Evolutionary conservation across 495 filamentous ascomycete species (phyloP).

Genomic region (Penicillium silybi): DNA sequence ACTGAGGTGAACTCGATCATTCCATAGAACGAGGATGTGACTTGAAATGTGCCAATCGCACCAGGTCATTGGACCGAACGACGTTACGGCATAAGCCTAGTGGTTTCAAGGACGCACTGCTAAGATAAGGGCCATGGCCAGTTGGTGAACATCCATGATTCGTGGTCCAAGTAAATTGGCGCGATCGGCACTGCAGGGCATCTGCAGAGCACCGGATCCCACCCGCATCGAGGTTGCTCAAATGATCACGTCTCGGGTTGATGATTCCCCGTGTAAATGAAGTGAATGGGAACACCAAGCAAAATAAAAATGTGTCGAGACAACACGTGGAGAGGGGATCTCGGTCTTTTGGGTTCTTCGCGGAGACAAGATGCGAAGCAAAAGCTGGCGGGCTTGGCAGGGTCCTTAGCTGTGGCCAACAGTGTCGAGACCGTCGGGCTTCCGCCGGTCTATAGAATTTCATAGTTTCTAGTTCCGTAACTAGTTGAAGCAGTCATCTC

Average conservation of each 20-base stretch:
- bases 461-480: background rate
- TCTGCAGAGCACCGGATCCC: slow-evolving; percentile 5
- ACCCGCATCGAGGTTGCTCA: background rate
- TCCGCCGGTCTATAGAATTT: background rate
- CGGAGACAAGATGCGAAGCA: background rate
- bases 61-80: background rate
- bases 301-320: background rate
- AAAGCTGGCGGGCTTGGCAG: background rate
- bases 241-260: background rate
- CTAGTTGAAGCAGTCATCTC: no score
- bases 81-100: background rate
- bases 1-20: background rate
- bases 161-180: background rate
- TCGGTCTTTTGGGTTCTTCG: background rate
- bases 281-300: background rate
- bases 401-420: background rate
- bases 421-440: background rate
- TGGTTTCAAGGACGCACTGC: background rate
- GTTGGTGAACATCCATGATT: background rate
- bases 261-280: background rate
- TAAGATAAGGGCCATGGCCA: background rate
- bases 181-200: slow-evolving; percentile 2
- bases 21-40: background rate
- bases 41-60: background rate
- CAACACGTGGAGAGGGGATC: background rate